Percentiles rank a stretch among this genome's conserved stretches.
Conservation (phyloP, 2,329 filamentous ascomycete species). For the Penicillium italicum region DNA sequence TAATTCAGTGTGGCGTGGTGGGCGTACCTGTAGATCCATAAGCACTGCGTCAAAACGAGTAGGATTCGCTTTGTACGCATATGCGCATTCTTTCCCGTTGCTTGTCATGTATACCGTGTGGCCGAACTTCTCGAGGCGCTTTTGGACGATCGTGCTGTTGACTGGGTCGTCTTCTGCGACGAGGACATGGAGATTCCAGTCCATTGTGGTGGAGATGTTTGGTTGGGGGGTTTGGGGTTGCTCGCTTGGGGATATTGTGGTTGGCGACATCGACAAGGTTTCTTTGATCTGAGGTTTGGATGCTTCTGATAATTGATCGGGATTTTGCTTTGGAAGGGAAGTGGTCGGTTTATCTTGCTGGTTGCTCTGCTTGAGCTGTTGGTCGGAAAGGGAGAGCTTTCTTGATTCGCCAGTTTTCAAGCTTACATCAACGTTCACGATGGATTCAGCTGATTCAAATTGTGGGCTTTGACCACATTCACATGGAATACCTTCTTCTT, state of each 20-base stretch:
- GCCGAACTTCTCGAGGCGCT: conserved; percentile 71
- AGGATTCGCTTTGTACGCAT: conserved; percentile 62
- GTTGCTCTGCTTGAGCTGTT: background rate
- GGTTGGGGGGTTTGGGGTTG: background rate
- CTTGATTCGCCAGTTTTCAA: conserved; percentile 13
- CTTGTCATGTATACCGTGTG: conserved; percentile 69
- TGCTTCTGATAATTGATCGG: background rate
- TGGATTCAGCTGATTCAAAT: background rate
- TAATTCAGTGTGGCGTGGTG: background rate
- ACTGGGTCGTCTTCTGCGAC: conserved; percentile 87
- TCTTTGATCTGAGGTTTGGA: background rate
- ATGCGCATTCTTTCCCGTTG: conserved; percentile 81
- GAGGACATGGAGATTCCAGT: conserved; percentile 51
- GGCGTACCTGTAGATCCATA: conserved; percentile 85
- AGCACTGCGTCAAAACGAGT: conserved; percentile 70
- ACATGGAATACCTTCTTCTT: conserved; percentile 5
- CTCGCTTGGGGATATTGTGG: background rate
- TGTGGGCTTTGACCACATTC: conserved; percentile 9
- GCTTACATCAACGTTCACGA: conserved; percentile 12
- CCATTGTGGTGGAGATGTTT: background rate
- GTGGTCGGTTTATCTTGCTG: background rate
- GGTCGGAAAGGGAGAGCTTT: conserved; percentile 9
- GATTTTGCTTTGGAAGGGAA: background rate
- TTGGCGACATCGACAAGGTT: background rate
- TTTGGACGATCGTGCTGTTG: conserved; percentile 77